Conservation (phyloP, 164 flowering plant species). For the Magnolia kwangsiensis region DNA sequence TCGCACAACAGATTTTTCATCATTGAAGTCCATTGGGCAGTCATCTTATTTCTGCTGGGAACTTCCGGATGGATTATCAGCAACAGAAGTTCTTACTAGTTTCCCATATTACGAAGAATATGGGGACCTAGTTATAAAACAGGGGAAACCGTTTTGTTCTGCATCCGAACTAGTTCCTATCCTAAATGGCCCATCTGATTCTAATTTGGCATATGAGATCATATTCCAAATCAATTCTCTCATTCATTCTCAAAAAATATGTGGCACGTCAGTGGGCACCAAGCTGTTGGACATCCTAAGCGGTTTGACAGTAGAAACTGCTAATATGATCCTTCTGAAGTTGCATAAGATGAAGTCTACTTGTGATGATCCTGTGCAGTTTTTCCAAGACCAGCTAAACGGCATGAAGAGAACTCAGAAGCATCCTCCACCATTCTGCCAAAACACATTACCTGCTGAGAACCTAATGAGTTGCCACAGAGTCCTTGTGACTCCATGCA, state of each 20-base stretch:
- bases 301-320: conserved; percentile 36
- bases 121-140: conserved; percentile 29
- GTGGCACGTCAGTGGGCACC: conserved; percentile 41
- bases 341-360: conserved; percentile 53
- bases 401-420: conserved; percentile 18
- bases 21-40: conserved; percentile 59
- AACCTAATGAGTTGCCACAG: conserved; percentile 79
- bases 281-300: conserved; percentile 51
- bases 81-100: conserved; percentile 36
- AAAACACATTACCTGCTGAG: conserved; percentile 26
- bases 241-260: conserved; percentile 70
- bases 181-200: conserved; percentile 30
- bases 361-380: conserved; percentile 61
- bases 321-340: conserved; percentile 51
- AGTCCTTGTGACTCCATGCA: conserved; percentile 74
- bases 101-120: conserved; percentile 49
- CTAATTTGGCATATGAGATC: conserved; percentile 57
- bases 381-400: conserved; percentile 38
- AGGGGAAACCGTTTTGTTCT: conserved; percentile 33
- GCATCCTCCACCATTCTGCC: conserved; percentile 24
- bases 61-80: conserved; percentile 34
- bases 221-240: conserved; percentile 84
- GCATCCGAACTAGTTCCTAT: conserved; percentile 63
- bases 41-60: conserved; percentile 71
- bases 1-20: conserved; percentile 88